A percentile compares a stretch with the other conserved stretches of the same genome.
Evolutionary conservation across 768 basidiomycete genomes (phyloP).

Genomic region (Coprinopsis sp.): DNA sequence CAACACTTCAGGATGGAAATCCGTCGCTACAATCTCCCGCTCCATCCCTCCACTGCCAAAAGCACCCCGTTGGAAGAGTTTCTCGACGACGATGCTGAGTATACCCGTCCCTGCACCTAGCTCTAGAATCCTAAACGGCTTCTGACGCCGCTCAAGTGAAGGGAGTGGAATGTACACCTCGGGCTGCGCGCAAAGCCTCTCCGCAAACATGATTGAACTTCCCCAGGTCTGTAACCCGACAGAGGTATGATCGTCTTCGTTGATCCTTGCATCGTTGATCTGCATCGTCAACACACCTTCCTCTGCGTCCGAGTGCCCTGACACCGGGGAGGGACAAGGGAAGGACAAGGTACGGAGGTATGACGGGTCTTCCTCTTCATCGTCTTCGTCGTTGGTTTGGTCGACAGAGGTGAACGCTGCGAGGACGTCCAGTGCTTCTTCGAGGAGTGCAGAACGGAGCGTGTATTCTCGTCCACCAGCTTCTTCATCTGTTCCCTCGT

Average conservation of each 20-base stretch:
- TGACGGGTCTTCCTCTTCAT: slow-evolving; percentile 36
- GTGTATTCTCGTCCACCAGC: slow-evolving; percentile 20
- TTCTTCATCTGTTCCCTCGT: slow-evolving; percentile 28
- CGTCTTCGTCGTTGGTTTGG: slow-evolving; percentile 29
- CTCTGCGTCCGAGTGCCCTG: background rate
- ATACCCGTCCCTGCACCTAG: slow-evolving; percentile 85
- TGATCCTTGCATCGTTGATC: slow-evolving; percentile 67
- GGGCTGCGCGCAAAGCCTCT: slow-evolving; percentile 52
- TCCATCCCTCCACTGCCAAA: no score
- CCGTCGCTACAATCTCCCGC: slow-evolving; percentile 57
- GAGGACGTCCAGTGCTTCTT: slow-evolving; percentile 56
- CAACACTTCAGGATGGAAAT: slow-evolving; percentile 75
- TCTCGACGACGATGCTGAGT: slow-evolving; percentile 65
- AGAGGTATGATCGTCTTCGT: slow-evolving; percentile 64
- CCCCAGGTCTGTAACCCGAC: slow-evolving; percentile 87
- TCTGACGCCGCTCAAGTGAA: background rate
- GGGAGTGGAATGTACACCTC: slow-evolving; percentile 26
- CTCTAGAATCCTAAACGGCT: slow-evolving; percentile 54
- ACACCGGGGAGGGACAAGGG: slow-evolving; percentile 5
- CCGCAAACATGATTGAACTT: slow-evolving; percentile 66
- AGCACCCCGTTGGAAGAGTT: slow-evolving; percentile 23
- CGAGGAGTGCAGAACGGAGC: slow-evolving; percentile 39
- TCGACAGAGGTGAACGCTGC: slow-evolving; percentile 39
- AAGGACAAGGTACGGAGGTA: slow-evolving; percentile 55
- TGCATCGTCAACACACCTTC: slow-evolving; percentile 38